Evolutionary conservation across 208 protist species (phyloP).

Genomic region (Leishmania braziliensis): DNA sequence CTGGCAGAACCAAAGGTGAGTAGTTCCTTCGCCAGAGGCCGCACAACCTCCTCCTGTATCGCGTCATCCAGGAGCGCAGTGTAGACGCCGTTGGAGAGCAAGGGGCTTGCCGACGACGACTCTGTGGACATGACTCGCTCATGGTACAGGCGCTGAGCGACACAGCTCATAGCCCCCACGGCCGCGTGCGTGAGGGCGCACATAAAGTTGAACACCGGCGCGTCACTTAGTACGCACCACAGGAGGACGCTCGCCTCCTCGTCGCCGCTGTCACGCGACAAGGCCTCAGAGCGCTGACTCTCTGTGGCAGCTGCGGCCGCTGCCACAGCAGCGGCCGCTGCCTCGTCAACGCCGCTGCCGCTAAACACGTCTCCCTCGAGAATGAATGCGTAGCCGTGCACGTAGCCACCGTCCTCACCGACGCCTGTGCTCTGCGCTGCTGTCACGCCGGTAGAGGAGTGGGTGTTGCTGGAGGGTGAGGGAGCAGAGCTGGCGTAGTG

Average conservation of each 20-base stretch:
- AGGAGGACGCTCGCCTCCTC: slow-evolving; percentile 36
- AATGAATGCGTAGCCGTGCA: slow-evolving; percentile 55
- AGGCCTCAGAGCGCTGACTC: slow-evolving; percentile 3
- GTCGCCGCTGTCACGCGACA: not conserved
- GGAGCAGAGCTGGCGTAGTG: slow-evolving; percentile 21
- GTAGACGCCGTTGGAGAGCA: not conserved
- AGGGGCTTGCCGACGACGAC: not conserved
- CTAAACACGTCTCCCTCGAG: slow-evolving; percentile 31
- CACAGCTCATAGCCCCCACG: slow-evolving; percentile 32
- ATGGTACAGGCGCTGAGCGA: slow-evolving; percentile 25
- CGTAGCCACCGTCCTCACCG: slow-evolving; percentile 29
- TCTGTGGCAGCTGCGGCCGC: not conserved
- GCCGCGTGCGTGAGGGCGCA: slow-evolving; percentile 45
- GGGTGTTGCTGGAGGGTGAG: not conserved
- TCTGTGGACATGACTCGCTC: not conserved
- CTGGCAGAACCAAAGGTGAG: slow-evolving; percentile 16
- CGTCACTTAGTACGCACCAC: slow-evolving; percentile 50
- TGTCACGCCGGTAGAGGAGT: not conserved
- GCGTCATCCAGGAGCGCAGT: slow-evolving; percentile 15
- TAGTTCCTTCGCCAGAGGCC: slow-evolving; percentile 34
- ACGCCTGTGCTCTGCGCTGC: not conserved
- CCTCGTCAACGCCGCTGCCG: not conserved
- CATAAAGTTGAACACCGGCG: slow-evolving; percentile 62
- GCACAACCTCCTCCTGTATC: slow-evolving; percentile 28
- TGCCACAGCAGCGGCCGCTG: not conserved